Percentiles rank a stretch among this genome's conserved stretches.
Evolutionary conservation across 2,329 filamentous ascomycete genomes (phyloP).

Genomic region (Hortaea werneckii): DNA sequence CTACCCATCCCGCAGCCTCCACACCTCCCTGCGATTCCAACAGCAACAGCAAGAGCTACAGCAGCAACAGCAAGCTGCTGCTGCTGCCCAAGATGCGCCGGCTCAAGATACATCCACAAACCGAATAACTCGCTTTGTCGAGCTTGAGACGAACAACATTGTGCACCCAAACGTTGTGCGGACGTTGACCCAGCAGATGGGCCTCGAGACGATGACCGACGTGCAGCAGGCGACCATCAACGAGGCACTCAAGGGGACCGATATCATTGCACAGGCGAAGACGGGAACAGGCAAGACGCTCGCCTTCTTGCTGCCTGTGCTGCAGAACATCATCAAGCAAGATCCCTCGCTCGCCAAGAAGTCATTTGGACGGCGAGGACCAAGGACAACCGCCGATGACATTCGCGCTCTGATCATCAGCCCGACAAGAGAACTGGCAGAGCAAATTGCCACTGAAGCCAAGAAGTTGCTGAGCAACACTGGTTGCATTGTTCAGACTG

Average conservation of each 20-base stretch:
- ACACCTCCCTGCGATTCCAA: slow-evolving; percentile 29
- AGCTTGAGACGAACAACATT: slow-evolving; percentile 34
- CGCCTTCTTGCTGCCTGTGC: slow-evolving; percentile 76
- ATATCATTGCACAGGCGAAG: slow-evolving; percentile 86
- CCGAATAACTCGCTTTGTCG: slow-evolving; percentile 33
- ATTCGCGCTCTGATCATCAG: slow-evolving; percentile 53
- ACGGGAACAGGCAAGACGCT: slow-evolving; percentile 96
- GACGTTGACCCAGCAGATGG: slow-evolving; percentile 62
- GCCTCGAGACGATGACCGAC: slow-evolving; percentile 78
- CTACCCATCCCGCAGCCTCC: slow-evolving; percentile 16
- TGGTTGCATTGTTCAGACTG: slow-evolving; percentile 59
- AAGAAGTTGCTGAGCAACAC: slow-evolving; percentile 55
- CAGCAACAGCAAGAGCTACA: slow-evolving; percentile 12
- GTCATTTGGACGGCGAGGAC: slow-evolving; percentile 37
- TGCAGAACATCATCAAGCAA: slow-evolving; percentile 64
- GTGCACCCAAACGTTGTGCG: slow-evolving; percentile 57
- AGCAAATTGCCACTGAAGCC: slow-evolving; percentile 63
- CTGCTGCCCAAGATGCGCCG: slow-evolving; percentile 15
- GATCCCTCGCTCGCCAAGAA: slow-evolving; percentile 50
- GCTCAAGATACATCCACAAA: slow-evolving; percentile 8
- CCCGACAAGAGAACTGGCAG: slow-evolving; percentile 52
- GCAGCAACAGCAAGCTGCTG: no score
- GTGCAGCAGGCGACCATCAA: slow-evolving; percentile 80
- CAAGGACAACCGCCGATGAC: slow-evolving; percentile 40
- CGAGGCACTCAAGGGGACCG: slow-evolving; percentile 65